Evolutionary conservation across 208 protist genomes (phyloP), one percentile per base, ranked within the genome.

Genomic region (Trypanosoma caninum): DNA sequence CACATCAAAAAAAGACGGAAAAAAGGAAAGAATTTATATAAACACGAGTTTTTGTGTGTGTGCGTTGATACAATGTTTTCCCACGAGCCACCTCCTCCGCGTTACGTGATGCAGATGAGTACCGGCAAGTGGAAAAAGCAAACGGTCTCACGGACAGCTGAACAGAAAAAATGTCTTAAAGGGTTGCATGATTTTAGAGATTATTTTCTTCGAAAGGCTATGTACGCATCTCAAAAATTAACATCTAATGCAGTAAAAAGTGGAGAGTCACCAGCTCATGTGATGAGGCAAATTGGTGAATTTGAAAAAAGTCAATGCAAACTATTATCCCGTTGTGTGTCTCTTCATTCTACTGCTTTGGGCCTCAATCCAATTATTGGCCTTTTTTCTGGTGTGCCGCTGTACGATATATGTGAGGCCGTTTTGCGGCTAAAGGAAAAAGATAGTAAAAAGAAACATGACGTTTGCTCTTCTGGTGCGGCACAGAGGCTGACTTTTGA

Each of bases 131-230:
- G 68, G 68, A n/a, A 35, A 11, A 60, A 38, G 6, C 51, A 67
- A 45, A 25, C 66, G 6, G 28, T 20, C 1, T 33, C 37, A 10
- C 11, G 27, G 5, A 31, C 37, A 18, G 1, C 48, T 11, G 16
- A 13, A 13, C 18, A 13, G 33, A 52, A 28, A 25, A n/a, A 22
- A 27, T 6, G 20, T 2, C 28, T 35, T 20, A 3, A 31, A 42
- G 25, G 14, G 2, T 56, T 78, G 25, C 80, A 88, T 38, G 88
- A 79, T 61, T 84, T 82, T 27, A 79, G 78, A 31, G 86, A 93
- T 45, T 82, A 76, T 47, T 84, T 86, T 38, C 58, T 93, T 31
- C 59, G 75, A 10, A 53, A 44, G n/a, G 50, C 65, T 22, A 72
- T 72, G 65, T 58, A 55, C 28, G 30, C 41, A 23, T 42, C 57